phyloP scores from a whole-genome alignment of 768 basidiomycete species.

The Phlegmacium glaucopus region DNA sequence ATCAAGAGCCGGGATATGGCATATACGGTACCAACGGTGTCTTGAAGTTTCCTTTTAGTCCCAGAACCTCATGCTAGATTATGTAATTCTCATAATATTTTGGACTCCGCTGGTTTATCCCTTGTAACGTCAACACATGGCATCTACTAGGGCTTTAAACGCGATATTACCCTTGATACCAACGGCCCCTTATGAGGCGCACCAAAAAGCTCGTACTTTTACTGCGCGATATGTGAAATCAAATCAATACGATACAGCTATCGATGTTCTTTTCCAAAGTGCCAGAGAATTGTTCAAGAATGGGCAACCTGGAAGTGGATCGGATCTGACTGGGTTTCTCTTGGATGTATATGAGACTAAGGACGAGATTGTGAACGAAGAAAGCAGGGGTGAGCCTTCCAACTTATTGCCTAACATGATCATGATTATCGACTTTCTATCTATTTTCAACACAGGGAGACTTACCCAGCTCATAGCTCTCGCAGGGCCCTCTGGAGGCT shows the following conservation, averaged over 20 bases:
- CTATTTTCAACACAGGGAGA: slow-evolving; percentile 67
- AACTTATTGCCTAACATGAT: slow-evolving; percentile 8
- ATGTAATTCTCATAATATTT: too few species aligned
- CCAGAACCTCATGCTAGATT: slow-evolving; percentile 55
- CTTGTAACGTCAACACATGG: slow-evolving; percentile 19
- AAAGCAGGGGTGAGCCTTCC: slow-evolving; percentile 68
- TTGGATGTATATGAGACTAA: slow-evolving; percentile 81
- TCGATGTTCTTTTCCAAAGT: slow-evolving; percentile 90
- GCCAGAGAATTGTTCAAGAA: slow-evolving; percentile 85
- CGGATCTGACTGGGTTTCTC: slow-evolving; percentile 77
- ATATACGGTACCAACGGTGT: slow-evolving; percentile 48
- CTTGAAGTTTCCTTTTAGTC: slow-evolving; percentile 63
- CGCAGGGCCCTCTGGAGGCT: slow-evolving; percentile 71
- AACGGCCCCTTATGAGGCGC: slow-evolving; percentile 85
- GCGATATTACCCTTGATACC: slow-evolving; percentile 74
- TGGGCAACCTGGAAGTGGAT: slow-evolving; percentile 86
- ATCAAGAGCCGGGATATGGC: slow-evolving; percentile 67
- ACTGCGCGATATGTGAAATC: slow-evolving; percentile 85
- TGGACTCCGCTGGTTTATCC: slow-evolving; percentile 12
- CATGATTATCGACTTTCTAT: slow-evolving; percentile 7
- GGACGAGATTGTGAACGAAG: slow-evolving; percentile 68
- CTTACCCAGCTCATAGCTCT: slow-evolving; percentile 91
- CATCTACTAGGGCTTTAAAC: slow-evolving; percentile 52
- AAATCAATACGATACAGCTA: slow-evolving; percentile 78
- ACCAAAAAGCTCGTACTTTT: slow-evolving; percentile 96